Base-by-base conservation (phyloP, 768 basidiomycete genomes). In the Sarcodon aspratus region DNA sequence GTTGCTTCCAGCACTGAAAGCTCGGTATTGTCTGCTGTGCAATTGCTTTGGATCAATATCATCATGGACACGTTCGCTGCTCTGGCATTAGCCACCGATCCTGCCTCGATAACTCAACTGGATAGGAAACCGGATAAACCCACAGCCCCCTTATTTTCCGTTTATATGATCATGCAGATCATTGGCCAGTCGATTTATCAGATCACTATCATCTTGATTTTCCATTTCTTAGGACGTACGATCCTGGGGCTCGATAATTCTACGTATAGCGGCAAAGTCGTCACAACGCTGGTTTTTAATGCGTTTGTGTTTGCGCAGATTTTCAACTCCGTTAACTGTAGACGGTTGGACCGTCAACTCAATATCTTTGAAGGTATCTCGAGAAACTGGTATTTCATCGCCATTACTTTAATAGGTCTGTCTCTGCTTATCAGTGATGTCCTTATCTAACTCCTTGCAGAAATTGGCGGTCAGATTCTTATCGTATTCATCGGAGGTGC, bases 21-120 rank as follows among this genome's bases (percentile, higher is more conserved):
- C 9, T 91, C 93, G 1, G 93, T 91, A n/a, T 70, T 99, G 31
- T 84, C 88, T 18, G 95, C 96, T 33, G 96, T 99, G 1, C 96
- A 99, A 62, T 69, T 99, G 6, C 79, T 99, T 17, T 99, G 96
- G 94, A 91, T 97, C 66, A 97, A 97, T 72, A 85, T 98, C 53
- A 95, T 95, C 64, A 95, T 95, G 93, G 94, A 96, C 62, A 95
- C 92, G 1, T 97, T 99, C 61, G 96, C 96, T 49, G 96, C 96
- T 21, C 80, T 98, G 46, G 96, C 96, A 10, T 79, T 99, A 46
- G 95, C 96, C 13, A 98, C 96, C 21, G 96, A 98, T 63, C 94
- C 93, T 8, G 94, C 96, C 1, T 79, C 83, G 1, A 81, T 81
- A 44, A 63, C 70, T 6, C 75, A 90, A 33, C 79, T 99, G 40